Evolutionary conservation across 2,329 filamentous ascomycete genomes (phyloP).

Genomic region (Mariannaea sp.): DNA sequence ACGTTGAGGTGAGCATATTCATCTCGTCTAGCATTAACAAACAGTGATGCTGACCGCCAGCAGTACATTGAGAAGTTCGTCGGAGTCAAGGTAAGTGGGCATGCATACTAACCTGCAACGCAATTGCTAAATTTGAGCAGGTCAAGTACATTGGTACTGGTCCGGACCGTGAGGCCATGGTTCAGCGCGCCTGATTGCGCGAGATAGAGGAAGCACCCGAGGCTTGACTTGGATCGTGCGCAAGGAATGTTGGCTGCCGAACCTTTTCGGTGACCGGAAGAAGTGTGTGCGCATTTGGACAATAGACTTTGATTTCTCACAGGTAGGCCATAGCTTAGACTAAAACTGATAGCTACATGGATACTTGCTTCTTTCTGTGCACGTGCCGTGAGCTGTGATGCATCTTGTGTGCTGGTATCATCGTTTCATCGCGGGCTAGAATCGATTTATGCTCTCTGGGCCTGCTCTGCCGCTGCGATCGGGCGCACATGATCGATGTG

Average conservation of each 20-base stretch:
- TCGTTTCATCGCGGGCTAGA: slow-evolving; percentile 12
- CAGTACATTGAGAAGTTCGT: slow-evolving; percentile 68
- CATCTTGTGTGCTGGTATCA: slow-evolving; percentile 10
- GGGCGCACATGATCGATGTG: slow-evolving; percentile 9
- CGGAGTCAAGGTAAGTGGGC: slow-evolving; percentile 54
- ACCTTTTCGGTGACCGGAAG: slow-evolving; percentile 17
- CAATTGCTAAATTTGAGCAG: slow-evolving; percentile 32
- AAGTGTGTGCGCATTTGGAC: slow-evolving; percentile 17
- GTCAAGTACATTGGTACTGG: slow-evolving; percentile 71
- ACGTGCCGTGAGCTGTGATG: slow-evolving; percentile 9
- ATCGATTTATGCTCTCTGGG: slow-evolving; percentile 9
- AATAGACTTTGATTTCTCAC: slow-evolving; percentile 20
- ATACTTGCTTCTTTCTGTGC: slow-evolving; percentile 19
- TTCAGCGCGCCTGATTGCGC: slow-evolving; percentile 42
- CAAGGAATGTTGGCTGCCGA: slow-evolving; percentile 19
- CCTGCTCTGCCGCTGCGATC: slow-evolving; percentile 1
- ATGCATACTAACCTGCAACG: slow-evolving; percentile 16
- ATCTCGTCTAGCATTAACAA: slow-evolving; percentile 20
- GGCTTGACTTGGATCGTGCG: slow-evolving; percentile 19
- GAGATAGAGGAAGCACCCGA: slow-evolving; percentile 16
- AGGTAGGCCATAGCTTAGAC: slow-evolving; percentile 19
- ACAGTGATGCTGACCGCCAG: slow-evolving; percentile 19
- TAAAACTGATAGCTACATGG: slow-evolving; percentile 17
- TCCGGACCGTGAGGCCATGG: slow-evolving; percentile 67
- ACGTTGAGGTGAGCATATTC: slow-evolving; percentile 54